Percentiles rank a stretch among this genome's conserved stretches.
These are phyloP conservation scores for Petrea volubilis DNA, from an alignment of 257 asterid species.

Conservation along the genomic window DNA sequence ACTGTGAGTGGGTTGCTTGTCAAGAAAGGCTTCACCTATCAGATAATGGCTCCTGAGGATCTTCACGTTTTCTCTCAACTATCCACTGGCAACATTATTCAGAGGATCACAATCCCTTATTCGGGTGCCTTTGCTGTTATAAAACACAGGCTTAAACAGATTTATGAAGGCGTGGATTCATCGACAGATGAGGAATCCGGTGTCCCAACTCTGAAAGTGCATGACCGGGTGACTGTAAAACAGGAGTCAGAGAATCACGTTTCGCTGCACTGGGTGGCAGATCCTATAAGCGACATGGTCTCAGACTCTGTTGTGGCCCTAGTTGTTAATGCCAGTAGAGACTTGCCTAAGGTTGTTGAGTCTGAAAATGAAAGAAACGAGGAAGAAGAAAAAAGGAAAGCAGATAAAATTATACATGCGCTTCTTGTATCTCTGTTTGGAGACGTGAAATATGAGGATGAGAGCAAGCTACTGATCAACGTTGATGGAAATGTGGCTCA, in stretches of 20 bases:
- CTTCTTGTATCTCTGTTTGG: constrained; percentile 91
- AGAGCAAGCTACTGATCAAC: constrained; percentile 63
- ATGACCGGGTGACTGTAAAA: constrained; percentile 74
- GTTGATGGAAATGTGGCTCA: constrained; percentile 73
- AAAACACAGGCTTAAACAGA: constrained; percentile 82
- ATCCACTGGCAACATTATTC: constrained; percentile 80
- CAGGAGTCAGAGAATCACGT: constrained; percentile 85
- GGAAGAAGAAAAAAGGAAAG: constrained; percentile 63
- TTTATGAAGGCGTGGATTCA: constrained; percentile 83
- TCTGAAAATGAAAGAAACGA: constrained; percentile 45
- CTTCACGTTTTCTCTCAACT: constrained; percentile 88
- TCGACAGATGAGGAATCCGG: constrained; percentile 82
- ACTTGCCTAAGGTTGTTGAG: constrained; percentile 55
- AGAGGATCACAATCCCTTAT: constrained; percentile 90
- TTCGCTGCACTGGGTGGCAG: constrained; percentile 94
- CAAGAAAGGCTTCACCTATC: constrained; percentile 96
- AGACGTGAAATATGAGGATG: constrained; percentile 68
- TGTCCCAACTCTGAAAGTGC: constrained; percentile 65
- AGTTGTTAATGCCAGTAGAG: constrained; percentile 78
- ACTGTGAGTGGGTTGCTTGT: constrained; percentile 86
- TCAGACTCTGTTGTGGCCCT: constrained; percentile 89
- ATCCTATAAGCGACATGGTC: constrained; percentile 94
- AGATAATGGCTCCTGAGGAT: constrained; percentile 95
- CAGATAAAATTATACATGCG: constrained; percentile 74
- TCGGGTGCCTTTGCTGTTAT: constrained; percentile 94